phyloP scores from a whole-genome alignment of 2,329 filamentous ascomycete genomes.

The Talaromyces sp. region DNA sequence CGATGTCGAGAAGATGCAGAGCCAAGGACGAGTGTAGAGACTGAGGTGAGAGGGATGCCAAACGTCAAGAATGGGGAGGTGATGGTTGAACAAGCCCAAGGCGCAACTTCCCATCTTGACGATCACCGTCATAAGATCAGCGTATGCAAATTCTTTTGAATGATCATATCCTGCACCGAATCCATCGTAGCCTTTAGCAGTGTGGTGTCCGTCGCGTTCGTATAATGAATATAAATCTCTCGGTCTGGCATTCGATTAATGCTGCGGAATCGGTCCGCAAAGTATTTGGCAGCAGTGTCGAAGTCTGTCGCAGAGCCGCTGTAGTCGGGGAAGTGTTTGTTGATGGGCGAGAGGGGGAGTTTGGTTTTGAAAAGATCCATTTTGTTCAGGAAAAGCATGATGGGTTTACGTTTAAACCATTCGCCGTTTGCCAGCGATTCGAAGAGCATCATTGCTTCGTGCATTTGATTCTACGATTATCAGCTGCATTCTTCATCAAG shows the following conservation, averaged over 20 bases:
- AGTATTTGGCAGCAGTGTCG: conserved; percentile 74
- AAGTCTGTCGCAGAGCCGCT: conserved; percentile 67
- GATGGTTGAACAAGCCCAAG: not conserved
- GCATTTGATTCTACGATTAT: conserved; percentile 73
- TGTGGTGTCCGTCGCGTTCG: conserved; percentile 64
- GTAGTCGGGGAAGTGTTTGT: conserved; percentile 75
- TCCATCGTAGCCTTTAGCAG: conserved; percentile 82
- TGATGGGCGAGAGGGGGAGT: conserved; percentile 66
- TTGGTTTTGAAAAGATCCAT: conserved; percentile 82
- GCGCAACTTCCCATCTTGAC: not conserved
- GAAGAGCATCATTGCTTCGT: conserved; percentile 82
- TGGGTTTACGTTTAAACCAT: conserved; percentile 77
- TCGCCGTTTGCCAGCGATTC: conserved; percentile 82
- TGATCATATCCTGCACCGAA: conserved; percentile 83
- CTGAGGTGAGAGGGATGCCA: not conserved
- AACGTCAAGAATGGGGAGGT: not conserved
- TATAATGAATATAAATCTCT: conserved; percentile 59
- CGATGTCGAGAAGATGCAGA: not conserved
- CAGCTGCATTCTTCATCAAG: not conserved
- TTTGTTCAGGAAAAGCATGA: conserved; percentile 84
- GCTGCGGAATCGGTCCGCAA: conserved; percentile 74
- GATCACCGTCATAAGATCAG: conserved; percentile 61
- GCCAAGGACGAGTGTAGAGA: not conserved
- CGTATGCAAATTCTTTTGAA: conserved; percentile 77
- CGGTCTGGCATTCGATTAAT: conserved; percentile 63